Evolutionary conservation across 2,329 filamentous ascomycete genomes (phyloP).

Genomic region (Chaetomiaceae sp.): DNA sequence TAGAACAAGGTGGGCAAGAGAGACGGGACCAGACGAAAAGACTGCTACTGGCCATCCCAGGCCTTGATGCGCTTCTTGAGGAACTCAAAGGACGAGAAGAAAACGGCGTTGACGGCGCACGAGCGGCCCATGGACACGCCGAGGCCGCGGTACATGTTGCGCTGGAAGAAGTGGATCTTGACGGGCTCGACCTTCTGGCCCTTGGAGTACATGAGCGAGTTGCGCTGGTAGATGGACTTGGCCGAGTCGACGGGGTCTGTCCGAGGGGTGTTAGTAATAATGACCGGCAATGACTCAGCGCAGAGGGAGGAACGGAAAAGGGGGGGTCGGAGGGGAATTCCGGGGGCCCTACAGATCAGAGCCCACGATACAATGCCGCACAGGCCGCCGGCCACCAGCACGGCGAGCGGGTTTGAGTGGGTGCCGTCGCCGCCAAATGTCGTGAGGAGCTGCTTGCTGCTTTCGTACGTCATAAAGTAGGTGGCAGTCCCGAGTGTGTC

Average conservation of each 20-base stretch:
- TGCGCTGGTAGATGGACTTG: slow-evolving; percentile 80
- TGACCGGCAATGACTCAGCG: too few species aligned
- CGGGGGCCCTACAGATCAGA: slow-evolving; percentile 53
- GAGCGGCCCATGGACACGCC: slow-evolving; percentile 79
- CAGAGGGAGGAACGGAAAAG: background rate
- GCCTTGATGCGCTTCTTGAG: slow-evolving; percentile 63
- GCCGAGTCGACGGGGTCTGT: slow-evolving; percentile 69
- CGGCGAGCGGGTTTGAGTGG: slow-evolving; percentile 72
- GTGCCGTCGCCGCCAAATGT: slow-evolving; percentile 65
- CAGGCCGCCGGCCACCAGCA: slow-evolving; percentile 70
- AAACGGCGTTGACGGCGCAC: slow-evolving; percentile 78
- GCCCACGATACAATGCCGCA: slow-evolving; percentile 84
- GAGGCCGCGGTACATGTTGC: slow-evolving; percentile 74
- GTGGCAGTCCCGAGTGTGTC: slow-evolving; percentile 79
- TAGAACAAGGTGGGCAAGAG: background rate
- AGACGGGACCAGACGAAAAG: too few species aligned
- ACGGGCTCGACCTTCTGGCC: slow-evolving; percentile 60
- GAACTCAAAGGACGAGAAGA: slow-evolving; percentile 83
- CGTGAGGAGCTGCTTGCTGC: slow-evolving; percentile 72
- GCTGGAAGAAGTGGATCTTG: slow-evolving; percentile 71
- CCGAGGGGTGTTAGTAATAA: too few species aligned
- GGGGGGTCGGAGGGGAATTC: background rate
- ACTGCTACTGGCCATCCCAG: slow-evolving; percentile 39
- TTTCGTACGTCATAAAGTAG: slow-evolving; percentile 88
- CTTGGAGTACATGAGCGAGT: slow-evolving; percentile 63